Base-by-base conservation (phyloP, 1,139 yeast genomes). In the Kurtzmaniella natalensis region DNA sequence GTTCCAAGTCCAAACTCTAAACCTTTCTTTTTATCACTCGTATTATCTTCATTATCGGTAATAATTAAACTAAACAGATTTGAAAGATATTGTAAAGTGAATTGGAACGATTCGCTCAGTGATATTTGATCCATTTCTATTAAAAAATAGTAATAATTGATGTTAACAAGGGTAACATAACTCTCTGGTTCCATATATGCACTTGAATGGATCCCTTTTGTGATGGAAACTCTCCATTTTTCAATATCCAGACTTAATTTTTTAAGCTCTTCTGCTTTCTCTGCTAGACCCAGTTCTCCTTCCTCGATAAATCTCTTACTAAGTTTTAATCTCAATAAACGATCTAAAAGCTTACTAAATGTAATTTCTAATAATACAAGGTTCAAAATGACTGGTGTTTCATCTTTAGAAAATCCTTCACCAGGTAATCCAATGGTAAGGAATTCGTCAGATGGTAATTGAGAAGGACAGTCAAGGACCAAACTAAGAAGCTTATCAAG, bases 61-160 rank as follows among this genome's bases (percentile, higher is more conserved):
- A 60, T 43, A n/a, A 64, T 44, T 31, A 67, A 52, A 7, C 69
- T 55, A 42, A 66, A 67, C 17, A 66, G 64, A 41, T 63, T 64
- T 22, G 68, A 63, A 29, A 66, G 49, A 38, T 64, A 69, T 38
- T 67, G 72, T 19, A 67, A 51, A 4, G 70, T 60, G 44, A 65
- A 66, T 42, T 66, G 72, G 27, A 59, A 56, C 33, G 64, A 57
- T 37, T 64, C 64, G 14, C 61, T 56, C 3, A 58, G 40, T 2
- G 70, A 61, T 4, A 66, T 39, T 44, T 64, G 71, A 45, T 68
- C 74, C 19, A 68, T 41, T 42, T 67, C 73, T 16, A 67, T 59
- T 31, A 60, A 50, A 20, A 67, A 45, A 40, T 62, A 68, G 43
- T 60, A 67, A 43, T 62, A 67, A 44, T 64, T 56, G 39, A 66